phyloP scores from a whole-genome alignment of 176 grass and related monocot genomes.

The Raddia distichophylla region DNA sequence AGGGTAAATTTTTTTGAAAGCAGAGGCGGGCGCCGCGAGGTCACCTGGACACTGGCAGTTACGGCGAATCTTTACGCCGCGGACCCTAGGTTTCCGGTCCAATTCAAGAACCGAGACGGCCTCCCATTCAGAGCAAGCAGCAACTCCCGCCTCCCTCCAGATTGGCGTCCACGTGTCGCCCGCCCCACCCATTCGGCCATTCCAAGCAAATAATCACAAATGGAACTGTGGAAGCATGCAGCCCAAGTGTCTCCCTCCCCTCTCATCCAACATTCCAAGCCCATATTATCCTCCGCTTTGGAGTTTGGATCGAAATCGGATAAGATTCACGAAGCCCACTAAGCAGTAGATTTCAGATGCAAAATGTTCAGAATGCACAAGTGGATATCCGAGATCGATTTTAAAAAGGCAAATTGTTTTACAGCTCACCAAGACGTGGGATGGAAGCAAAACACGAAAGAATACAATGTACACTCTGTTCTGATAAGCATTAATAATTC shows the following conservation, averaged over 20 bases:
- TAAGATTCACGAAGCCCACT: background rate
- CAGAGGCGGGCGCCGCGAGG: background rate
- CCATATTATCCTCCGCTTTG: background rate
- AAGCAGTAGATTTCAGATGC: background rate
- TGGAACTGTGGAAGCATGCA: background rate
- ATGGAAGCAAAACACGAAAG: constrained; percentile 9
- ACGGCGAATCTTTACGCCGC: background rate
- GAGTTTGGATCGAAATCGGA: background rate
- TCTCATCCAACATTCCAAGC: background rate
- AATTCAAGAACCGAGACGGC: background rate
- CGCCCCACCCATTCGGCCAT: too few relatives aligned
- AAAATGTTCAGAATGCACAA: background rate
- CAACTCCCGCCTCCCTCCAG: background rate
- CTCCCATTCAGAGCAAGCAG: too few relatives aligned
- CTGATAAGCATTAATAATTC: background rate
- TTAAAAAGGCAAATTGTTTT: background rate
- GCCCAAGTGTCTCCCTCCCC: background rate
- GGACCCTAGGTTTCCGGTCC: background rate
- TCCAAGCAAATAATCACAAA: background rate
- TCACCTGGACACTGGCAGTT: background rate
- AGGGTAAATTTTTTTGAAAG: background rate
- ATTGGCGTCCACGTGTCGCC: background rate
- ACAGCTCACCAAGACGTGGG: constrained; percentile 5
- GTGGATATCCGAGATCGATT: background rate
- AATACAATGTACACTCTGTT: too few relatives aligned